Conservation (phyloP, 208 protist species). For the Trypanosomatidae sp. region DNA sequence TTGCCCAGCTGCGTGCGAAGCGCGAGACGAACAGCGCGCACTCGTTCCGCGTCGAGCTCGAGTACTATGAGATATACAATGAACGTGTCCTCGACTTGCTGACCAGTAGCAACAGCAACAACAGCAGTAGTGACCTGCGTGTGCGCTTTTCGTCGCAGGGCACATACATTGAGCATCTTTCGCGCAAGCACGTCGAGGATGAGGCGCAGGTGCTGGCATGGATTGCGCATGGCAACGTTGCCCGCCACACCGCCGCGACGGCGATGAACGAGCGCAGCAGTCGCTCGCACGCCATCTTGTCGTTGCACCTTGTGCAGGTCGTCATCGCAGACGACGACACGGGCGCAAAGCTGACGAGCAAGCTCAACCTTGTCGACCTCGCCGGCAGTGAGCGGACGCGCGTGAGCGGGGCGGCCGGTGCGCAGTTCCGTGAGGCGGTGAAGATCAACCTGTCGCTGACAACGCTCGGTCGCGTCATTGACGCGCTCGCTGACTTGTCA, state of each 20-base stretch:
- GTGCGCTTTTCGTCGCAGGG: conserved; percentile 52
- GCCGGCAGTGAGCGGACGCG: conserved; percentile 85
- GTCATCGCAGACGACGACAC: conserved; percentile 19
- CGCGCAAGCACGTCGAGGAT: conserved; percentile 23
- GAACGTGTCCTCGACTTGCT: conserved; percentile 83
- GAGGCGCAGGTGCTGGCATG: conserved; percentile 41
- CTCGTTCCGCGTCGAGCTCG: conserved; percentile 67
- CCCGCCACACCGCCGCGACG: conserved; percentile 74
- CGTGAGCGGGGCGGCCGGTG: conserved; percentile 58
- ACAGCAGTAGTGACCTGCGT: conserved; percentile 23
- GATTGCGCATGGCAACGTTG: conserved; percentile 50
- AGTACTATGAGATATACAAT: conserved; percentile 89
- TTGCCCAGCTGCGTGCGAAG: conserved; percentile 30
- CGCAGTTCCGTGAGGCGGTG: conserved; percentile 69
- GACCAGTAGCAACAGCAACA: conserved; percentile 1
- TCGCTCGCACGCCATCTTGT: conserved; percentile 85
- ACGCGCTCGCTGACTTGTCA: conserved; percentile 39
- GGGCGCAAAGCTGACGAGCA: conserved; percentile 18
- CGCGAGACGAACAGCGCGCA: conserved; percentile 39
- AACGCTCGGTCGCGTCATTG: conserved; percentile 79
- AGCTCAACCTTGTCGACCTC: conserved; percentile 89
- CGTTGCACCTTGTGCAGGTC: conserved; percentile 49
- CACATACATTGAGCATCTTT: conserved; percentile 69
- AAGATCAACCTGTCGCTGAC: conserved; percentile 81
- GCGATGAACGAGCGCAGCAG: conserved; percentile 86